Conservation (phyloP, 179 eudicot genomes). For the Pouteria campechiana region DNA sequence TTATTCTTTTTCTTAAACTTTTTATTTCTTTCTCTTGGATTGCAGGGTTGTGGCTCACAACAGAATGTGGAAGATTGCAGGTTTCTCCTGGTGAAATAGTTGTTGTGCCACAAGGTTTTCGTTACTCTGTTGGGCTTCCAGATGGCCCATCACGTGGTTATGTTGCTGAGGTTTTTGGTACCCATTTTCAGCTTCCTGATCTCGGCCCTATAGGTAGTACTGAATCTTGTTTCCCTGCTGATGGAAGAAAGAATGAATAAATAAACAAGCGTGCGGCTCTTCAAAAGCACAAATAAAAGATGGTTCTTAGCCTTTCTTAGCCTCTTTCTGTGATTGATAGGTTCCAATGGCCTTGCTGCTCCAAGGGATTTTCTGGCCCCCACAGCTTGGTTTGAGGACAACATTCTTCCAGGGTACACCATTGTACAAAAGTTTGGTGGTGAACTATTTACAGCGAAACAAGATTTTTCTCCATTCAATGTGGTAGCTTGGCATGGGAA, state of each 20-base stretch:
- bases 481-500: conserved; percentile 99
- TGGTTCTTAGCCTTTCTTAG: too few relatives aligned
- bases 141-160: conserved; percentile 98
- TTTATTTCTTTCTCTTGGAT: not conserved
- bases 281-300: too few relatives aligned
- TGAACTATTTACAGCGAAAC: conserved; percentile 91
- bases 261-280: too few relatives aligned
- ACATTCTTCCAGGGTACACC: conserved; percentile 50
- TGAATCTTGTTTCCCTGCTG: too few relatives aligned
- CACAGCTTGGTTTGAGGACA: conserved; percentile 69
- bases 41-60: conserved; percentile 78
- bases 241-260: too few relatives aligned
- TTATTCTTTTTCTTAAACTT: not conserved
- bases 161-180: conserved; percentile 83
- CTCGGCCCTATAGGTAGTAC: conserved; percentile 94
- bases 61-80: conserved; percentile 86
- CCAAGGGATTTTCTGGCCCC: conserved; percentile 84
- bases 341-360: conserved; percentile 96
- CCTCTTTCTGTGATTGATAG: conserved; percentile 24
- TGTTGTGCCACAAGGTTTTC: conserved; percentile 87
- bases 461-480: conserved; percentile 94
- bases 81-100: conserved; percentile 82
- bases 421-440: conserved; percentile 92
- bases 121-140: conserved; percentile 60
- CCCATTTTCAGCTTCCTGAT: conserved; percentile 95